phyloP scores from a whole-genome alignment of 257 asterid species.

The Primulina tabacum region DNA sequence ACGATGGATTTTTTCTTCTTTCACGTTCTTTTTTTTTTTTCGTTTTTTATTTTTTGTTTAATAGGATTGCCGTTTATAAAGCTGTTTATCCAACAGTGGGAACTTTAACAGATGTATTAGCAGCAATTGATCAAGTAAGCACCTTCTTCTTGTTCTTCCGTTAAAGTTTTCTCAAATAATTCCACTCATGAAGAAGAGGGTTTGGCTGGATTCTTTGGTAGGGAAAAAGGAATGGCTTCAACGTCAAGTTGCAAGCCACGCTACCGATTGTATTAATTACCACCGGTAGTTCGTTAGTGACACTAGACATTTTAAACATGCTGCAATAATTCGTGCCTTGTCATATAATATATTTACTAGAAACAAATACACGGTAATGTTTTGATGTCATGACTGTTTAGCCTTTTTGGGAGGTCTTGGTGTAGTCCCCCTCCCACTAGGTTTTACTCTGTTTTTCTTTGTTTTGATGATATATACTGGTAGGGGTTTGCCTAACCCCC shows the following conservation, averaged over 20 bases:
- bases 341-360: not conserved
- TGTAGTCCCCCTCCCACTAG: too few species aligned
- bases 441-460: too few species aligned
- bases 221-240: too few species aligned
- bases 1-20: not conserved
- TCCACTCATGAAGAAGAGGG: not conserved
- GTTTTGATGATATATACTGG: too few species aligned
- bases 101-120: slow-evolving; percentile 77
- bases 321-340: not conserved
- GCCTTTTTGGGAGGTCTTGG: too few species aligned
- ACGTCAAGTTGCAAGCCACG: too few species aligned
- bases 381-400: too few species aligned
- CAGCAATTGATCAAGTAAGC: slow-evolving; percentile 89
- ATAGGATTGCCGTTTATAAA: slow-evolving; percentile 86
- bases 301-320: not conserved
- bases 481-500: too few species aligned
- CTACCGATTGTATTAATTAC: too few species aligned
- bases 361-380: not conserved
- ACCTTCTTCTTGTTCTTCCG: not conserved
- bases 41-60: not conserved
- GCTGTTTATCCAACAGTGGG: slow-evolving; percentile 86
- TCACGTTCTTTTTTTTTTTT: too few species aligned
- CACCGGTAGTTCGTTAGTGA: not conserved
- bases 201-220: not conserved
- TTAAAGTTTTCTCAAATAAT: not conserved